Base-by-base conservation (phyloP, 805 yeast genomes). In the Metschnikowia cubensis region DNA sequence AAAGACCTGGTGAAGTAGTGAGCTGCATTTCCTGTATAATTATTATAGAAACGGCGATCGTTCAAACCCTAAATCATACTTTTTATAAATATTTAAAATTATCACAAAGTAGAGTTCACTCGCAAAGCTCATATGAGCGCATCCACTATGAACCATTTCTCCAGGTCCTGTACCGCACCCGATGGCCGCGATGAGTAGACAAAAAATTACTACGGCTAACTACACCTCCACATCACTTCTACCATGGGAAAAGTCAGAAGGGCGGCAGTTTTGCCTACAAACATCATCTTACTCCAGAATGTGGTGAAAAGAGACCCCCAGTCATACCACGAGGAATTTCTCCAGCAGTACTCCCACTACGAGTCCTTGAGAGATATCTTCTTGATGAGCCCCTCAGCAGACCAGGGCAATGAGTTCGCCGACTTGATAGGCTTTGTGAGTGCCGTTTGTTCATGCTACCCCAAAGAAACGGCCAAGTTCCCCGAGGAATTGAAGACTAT, bases 231-330 rank as follows among this genome's bases (percentile, higher is more conserved):
- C 22, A 43, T 25, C n/a, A 15, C 17, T 22, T 22, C 13, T 10
- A 40, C 33, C 20, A 92, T 92, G 98, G 96, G 81, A 34, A 88
- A 85, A 68, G 80, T 84, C 67, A 84, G 87, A 71, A 87, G 97
- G 79, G 94, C 96, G 25, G 97, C 97, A 42, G 79, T 91, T 50
- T 74, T 92, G 64, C 98, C 98, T 10, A 87, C 90, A 17, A 94
- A 94, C 69, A 87, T 94, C 64, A 91, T 95, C 35, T 73, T 92
- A 54, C 71, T 94, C 52, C 99, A 94, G 71, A 94, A 94, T 67
- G 76, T 94, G 56, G 96, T 94, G 8, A 85, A 91, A 59, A 79
- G 97, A 60, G 99, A 94, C 66, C 97, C 99, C 2, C 87, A 81
- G 59, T 91, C 98, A 0, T 94, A 94, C 66, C 82, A 83, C 52